phyloP scores from a whole-genome alignment of 2,329 filamentous ascomycete genomes.

The Aspergillus clavatus region DNA sequence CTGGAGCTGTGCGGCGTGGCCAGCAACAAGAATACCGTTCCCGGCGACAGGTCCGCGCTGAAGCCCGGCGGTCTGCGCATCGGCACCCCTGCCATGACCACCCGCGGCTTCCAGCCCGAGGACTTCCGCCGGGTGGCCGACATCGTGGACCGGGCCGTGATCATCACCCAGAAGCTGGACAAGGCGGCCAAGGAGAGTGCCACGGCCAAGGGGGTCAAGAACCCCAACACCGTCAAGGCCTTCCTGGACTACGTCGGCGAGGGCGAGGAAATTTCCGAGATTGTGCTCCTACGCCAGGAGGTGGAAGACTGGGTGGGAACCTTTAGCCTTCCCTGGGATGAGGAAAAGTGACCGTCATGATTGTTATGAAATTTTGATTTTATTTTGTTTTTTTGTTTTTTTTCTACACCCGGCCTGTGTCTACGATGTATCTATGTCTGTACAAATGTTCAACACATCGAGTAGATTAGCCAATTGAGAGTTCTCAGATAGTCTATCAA shows the following conservation, averaged over 20 bases:
- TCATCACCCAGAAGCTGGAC: conserved; percentile 71
- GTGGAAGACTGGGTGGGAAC: conserved; percentile 80
- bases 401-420: no score
- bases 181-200: conserved; percentile 65
- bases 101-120: conserved; percentile 79
- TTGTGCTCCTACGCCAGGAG: conserved; percentile 81
- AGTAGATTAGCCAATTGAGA: no score
- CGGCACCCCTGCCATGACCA: conserved; percentile 96
- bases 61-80: conserved; percentile 90
- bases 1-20: conserved; percentile 91
- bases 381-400: not conserved
- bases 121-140: conserved; percentile 85
- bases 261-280: conserved; percentile 73
- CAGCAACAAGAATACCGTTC: conserved; percentile 99
- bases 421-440: conserved; percentile 14
- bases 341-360: conserved; percentile 26
- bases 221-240: conserved; percentile 97
- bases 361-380: conserved; percentile 1
- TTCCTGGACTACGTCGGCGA: conserved; percentile 85
- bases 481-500: no score
- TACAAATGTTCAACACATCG: conserved; percentile 16
- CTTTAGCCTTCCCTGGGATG: conserved; percentile 82
- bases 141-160: conserved; percentile 78
- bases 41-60: conserved; percentile 88
- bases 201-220: conserved; percentile 79